phyloP scores from a whole-genome alignment of 768 basidiomycete species.

The Trametes elegans region DNA sequence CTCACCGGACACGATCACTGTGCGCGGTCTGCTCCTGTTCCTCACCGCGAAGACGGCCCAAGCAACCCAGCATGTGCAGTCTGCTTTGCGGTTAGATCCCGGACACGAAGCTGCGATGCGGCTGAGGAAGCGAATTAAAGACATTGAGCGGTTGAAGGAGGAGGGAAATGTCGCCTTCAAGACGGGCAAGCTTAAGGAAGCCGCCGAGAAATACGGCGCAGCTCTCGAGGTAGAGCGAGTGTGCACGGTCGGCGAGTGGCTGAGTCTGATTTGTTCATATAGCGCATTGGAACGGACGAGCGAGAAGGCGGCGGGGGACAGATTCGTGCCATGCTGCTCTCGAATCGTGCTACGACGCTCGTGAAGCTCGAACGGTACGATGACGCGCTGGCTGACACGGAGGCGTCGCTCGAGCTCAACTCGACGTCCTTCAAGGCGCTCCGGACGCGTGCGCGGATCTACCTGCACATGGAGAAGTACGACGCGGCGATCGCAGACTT shows the following conservation, averaged over 20 bases:
- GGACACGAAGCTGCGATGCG: slow-evolving; percentile 67
- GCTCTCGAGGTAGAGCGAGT: slow-evolving; percentile 67
- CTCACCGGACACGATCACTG: slow-evolving; percentile 74
- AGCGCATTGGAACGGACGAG: slow-evolving; percentile 65
- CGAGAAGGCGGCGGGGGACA: slow-evolving; percentile 80
- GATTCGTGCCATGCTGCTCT: slow-evolving; percentile 75
- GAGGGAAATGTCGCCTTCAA: slow-evolving; percentile 84
- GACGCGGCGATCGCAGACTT: slow-evolving; percentile 75
- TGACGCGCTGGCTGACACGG: slow-evolving; percentile 71
- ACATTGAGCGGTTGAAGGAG: slow-evolving; percentile 80
- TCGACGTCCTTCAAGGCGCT: slow-evolving; percentile 80
- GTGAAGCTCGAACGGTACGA: slow-evolving; percentile 69
- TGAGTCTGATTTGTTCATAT: not conserved
- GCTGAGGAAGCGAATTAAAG: slow-evolving; percentile 75
- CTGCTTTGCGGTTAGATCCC: slow-evolving; percentile 77
- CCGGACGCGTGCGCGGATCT: slow-evolving; percentile 80
- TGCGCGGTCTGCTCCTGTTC: slow-evolving; percentile 81
- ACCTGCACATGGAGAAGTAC: slow-evolving; percentile 71
- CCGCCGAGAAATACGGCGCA: slow-evolving; percentile 66
- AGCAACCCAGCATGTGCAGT: slow-evolving; percentile 66
- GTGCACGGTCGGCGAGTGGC: too few species aligned
- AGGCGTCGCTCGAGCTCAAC: slow-evolving; percentile 59
- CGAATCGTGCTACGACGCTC: slow-evolving; percentile 81
- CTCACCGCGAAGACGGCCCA: slow-evolving; percentile 66
- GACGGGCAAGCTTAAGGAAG: slow-evolving; percentile 52